Percentiles rank a stretch among this genome's conserved stretches.
Evolutionary conservation across 352 stramenopile genomes (phyloP).

Genomic region (Globisporangium apiculatum): DNA sequence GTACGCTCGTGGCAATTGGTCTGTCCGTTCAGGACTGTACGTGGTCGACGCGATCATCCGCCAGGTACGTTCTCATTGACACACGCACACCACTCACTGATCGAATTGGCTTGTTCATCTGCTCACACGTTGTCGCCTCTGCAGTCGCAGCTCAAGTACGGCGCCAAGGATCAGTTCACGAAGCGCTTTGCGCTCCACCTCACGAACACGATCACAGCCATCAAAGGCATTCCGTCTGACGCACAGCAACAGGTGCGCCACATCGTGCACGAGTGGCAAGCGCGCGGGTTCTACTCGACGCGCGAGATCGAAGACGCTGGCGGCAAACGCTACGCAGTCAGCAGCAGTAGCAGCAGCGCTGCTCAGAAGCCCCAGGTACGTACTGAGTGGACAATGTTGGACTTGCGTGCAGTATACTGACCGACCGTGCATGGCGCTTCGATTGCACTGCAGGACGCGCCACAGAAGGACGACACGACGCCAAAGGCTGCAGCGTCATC

Average conservation of each 20-base stretch:
- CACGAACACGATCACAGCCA: conserved; percentile 56
- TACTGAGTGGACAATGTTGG: too few species aligned
- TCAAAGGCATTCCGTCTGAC: conserved; percentile 62
- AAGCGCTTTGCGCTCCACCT: conserved; percentile 77
- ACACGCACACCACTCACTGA: neutral
- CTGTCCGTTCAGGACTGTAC: conserved; percentile 44
- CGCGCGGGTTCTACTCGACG: conserved; percentile 57
- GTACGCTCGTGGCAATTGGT: neutral
- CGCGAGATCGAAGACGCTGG: conserved; percentile 59
- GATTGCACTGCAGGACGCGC: conserved; percentile 15
- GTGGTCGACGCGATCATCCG: conserved; percentile 80
- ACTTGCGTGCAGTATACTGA: too few species aligned
- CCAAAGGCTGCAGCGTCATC: conserved; percentile 30
- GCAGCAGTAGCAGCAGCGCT: conserved; percentile 7
- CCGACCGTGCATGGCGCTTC: neutral
- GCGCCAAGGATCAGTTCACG: conserved; percentile 58
- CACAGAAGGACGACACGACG: conserved; percentile 19
- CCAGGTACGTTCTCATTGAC: conserved; percentile 24
- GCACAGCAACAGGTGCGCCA: conserved; percentile 53
- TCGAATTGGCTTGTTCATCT: neutral
- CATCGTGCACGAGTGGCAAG: conserved; percentile 77
- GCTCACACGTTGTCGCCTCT: too few species aligned
- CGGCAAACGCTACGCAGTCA: conserved; percentile 27
- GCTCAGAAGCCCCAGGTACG: too few species aligned
- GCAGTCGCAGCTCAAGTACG: conserved; percentile 62